Base-by-base conservation (phyloP, 495 filamentous ascomycete genomes). In the Aspergillus panamensis region DNA sequence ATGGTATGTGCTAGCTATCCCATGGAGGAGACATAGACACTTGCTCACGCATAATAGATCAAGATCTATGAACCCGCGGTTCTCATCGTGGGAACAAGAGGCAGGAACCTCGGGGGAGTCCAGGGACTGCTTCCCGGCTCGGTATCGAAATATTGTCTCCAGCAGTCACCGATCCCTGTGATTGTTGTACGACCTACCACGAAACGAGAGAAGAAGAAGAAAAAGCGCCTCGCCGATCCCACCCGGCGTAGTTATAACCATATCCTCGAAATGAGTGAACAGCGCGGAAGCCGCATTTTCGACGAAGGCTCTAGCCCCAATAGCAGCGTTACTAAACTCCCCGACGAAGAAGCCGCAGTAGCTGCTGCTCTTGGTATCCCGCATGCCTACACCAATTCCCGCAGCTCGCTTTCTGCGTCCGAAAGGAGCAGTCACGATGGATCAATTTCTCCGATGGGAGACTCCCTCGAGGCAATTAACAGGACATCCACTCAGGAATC, bases 91-190 rank as follows among this genome's bases (percentile, higher is more conserved):
- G 94, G 94, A 33, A 97, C 94, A 3, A 82, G 89, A 58, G 94
- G 94, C 44, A 84, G 91, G 51, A 92, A 86, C 49, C 78, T 97
- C 6, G 89, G 89, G 39, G 92, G 94, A 48, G 82, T 97, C 30
- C 92, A 96, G 72, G 88, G 89, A 45, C 80, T 97, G n/a, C 81
- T 97, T 29, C 88, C 88, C 13, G 94, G 91, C 61, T 96, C 91
- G 0, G 91, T 97, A 54, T 96, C 91, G 29, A 96, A 97, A 66
- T 98, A 96, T 76, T 97, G 94, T 62, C 80, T 97, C 12, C 93
- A 97, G 68, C 90, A 96, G 71, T 96, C 90, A 8, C 94, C 94
- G 1, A 89, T 98, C 17, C 94, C 94, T n/a, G 93, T 97, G 2
- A 91, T 97, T 35, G 95, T 98, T 31, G 94, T 97, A 37, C 85